phyloP scores from a whole-genome alignment of 2,329 filamentous ascomycete species.

The Trichoderma breve region DNA sequence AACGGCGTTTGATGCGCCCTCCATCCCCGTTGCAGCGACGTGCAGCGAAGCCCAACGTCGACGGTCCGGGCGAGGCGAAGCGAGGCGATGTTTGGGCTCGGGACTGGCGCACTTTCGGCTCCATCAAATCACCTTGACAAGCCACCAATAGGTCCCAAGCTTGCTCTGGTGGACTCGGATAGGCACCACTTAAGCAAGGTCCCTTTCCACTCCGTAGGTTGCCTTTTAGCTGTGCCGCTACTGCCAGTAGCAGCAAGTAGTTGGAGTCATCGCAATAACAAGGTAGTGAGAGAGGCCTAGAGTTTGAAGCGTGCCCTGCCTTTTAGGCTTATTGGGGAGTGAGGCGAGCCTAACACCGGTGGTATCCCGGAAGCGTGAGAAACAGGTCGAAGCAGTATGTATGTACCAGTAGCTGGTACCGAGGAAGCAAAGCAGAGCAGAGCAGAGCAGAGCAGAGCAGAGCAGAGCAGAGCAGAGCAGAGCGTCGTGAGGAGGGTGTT shows the following conservation, averaged over 20 bases:
- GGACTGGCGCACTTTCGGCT: background rate
- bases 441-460: background rate
- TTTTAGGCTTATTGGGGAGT: background rate
- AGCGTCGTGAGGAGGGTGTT: background rate
- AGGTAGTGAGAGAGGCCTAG: background rate
- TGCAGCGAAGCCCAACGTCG: constrained; percentile 20
- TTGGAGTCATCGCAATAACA: background rate
- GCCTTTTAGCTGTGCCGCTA: background rate
- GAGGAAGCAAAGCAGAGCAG: background rate
- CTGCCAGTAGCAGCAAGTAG: background rate
- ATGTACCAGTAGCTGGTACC: background rate
- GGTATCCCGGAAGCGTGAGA: background rate
- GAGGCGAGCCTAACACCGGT: background rate
- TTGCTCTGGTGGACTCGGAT: background rate
- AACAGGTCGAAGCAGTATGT: background rate
- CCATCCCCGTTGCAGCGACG: constrained; percentile 18
- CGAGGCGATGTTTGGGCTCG: constrained; percentile 17
- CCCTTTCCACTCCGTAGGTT: background rate
- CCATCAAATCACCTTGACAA: constrained; percentile 5
- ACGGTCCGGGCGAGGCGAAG: constrained; percentile 5
- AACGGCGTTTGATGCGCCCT: constrained; percentile 9
- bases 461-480: background rate
- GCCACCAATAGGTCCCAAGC: background rate
- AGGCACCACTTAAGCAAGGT: constrained; percentile 12
- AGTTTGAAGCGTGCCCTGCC: background rate